Conservation (phyloP, 257 asterid genomes). For the Solanum paucissectum region DNA sequence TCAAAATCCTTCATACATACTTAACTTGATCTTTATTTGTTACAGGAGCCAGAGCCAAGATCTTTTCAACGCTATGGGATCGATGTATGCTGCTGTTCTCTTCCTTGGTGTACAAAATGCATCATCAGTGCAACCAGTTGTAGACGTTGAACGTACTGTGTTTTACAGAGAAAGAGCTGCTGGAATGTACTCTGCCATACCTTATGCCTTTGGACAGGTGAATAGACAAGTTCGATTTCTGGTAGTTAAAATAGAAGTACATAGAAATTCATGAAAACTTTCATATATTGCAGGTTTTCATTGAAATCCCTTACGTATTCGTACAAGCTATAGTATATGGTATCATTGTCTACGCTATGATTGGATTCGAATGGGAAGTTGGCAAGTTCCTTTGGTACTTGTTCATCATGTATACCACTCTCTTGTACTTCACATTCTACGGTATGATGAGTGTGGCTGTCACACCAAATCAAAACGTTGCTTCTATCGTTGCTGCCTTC, state of each 20-base stretch:
- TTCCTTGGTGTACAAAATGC: conserved; percentile 11
- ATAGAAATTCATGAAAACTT: neutral
- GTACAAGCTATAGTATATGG: neutral
- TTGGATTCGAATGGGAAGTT: conserved; percentile 3
- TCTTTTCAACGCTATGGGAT: conserved; percentile 7
- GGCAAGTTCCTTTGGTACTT: conserved; percentile 1
- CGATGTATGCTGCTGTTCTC: conserved; percentile 8
- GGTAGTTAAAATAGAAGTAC: neutral
- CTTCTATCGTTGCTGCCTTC: neutral
- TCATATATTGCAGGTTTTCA: neutral
- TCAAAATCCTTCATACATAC: neutral
- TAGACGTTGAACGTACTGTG: conserved; percentile 31
- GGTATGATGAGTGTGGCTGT: conserved; percentile 7
- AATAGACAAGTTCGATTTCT: neutral
- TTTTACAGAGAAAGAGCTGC: conserved; percentile 35
- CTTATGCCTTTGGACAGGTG: conserved; percentile 37
- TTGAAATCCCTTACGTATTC: conserved; percentile 1
- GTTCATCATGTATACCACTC: neutral
- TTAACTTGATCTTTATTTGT: conserved; percentile 25
- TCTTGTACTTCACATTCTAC: conserved; percentile 1
- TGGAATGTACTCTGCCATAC: conserved; percentile 29
- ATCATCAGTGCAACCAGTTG: conserved; percentile 32
- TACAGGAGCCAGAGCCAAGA: neutral
- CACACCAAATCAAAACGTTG: conserved; percentile 4
- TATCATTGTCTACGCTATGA: conserved; percentile 2